phyloP scores from a whole-genome alignment of 495 filamentous ascomycete genomes.

The Podospora pseudocomata region DNA sequence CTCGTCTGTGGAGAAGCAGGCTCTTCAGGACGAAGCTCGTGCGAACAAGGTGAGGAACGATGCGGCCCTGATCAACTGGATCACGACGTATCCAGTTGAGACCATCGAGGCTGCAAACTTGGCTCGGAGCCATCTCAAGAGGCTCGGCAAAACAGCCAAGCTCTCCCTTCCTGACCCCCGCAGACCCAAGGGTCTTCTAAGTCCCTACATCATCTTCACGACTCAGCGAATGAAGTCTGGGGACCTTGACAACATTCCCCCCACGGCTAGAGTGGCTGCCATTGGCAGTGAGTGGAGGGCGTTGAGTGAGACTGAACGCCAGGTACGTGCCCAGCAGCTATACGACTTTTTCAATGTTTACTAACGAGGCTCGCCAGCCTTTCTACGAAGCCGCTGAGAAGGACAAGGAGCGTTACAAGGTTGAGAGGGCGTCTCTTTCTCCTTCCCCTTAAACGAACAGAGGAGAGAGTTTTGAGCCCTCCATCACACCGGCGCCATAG shows the following conservation, averaged over 20 bases:
- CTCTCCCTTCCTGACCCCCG: constrained; percentile 54
- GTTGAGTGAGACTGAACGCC: constrained; percentile 49
- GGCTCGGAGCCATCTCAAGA: constrained; percentile 53
- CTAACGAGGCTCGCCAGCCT: background rate
- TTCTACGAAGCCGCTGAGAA: background rate
- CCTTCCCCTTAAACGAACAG: background rate
- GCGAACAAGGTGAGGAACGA: constrained; percentile 46
- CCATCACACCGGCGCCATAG: background rate
- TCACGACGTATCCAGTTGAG: constrained; percentile 52
- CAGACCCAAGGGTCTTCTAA: constrained; percentile 45
- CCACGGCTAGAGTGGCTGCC: constrained; percentile 30
- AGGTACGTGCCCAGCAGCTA: constrained; percentile 29
- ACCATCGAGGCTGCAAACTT: constrained; percentile 61
- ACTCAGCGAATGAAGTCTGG: constrained; percentile 44
- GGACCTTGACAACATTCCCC: constrained; percentile 41
- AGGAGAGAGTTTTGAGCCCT: background rate
- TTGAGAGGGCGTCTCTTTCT: background rate
- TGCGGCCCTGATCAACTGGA: constrained; percentile 53
- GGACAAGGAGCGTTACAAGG: background rate
- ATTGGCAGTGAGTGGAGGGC: constrained; percentile 53
- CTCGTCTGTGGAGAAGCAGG: constrained; percentile 29
- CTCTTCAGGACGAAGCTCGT: constrained; percentile 44
- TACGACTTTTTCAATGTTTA: background rate
- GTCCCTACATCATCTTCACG: constrained; percentile 44
- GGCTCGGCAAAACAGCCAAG: constrained; percentile 13